Evolutionary conservation across 345 rosid species (phyloP).

Genomic region (Bruguiera gymnorhiza): DNA sequence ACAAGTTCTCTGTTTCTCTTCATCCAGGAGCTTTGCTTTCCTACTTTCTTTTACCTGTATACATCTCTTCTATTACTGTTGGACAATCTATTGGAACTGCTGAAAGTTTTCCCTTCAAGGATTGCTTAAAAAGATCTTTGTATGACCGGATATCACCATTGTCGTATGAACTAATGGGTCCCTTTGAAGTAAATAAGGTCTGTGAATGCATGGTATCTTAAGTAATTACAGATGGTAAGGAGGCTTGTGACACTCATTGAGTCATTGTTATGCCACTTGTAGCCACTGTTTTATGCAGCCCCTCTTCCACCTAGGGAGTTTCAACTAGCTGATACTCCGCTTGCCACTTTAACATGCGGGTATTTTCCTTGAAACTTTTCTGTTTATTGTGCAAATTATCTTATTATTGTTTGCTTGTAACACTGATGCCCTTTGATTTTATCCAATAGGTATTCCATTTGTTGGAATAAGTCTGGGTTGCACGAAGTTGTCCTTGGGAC

Average conservation of each 20-base stretch:
- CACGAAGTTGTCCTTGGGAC: conserved; percentile 94
- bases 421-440: conserved; percentile 12
- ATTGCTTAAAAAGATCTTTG: conserved; percentile 52
- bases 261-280: conserved; percentile 29
- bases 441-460: conserved; percentile 64
- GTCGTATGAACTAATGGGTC: conserved; percentile 35
- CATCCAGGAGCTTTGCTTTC: conserved; percentile 74
- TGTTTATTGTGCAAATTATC: conserved; percentile 2
- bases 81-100: conserved; percentile 48
- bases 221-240: conserved; percentile 4
- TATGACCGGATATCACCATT: conserved; percentile 47
- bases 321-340: conserved; percentile 81
- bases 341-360: conserved; percentile 91
- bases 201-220: conserved; percentile 22
- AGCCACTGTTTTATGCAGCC: conserved; percentile 70
- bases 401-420: conserved; percentile 13
- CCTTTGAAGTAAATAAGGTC: conserved; percentile 67
- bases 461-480: conserved; percentile 85
- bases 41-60: conserved; percentile 63
- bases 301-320: conserved; percentile 71
- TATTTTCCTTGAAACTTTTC: conserved; percentile 20
- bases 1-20: conserved; percentile 18
- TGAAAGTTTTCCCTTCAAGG: conserved; percentile 38
- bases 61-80: conserved; percentile 67
- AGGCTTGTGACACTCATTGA: not conserved